These are phyloP conservation scores for Solanum sejunctum DNA, from an alignment of 257 asterid genomes.

Conservation along the genomic window DNA sequence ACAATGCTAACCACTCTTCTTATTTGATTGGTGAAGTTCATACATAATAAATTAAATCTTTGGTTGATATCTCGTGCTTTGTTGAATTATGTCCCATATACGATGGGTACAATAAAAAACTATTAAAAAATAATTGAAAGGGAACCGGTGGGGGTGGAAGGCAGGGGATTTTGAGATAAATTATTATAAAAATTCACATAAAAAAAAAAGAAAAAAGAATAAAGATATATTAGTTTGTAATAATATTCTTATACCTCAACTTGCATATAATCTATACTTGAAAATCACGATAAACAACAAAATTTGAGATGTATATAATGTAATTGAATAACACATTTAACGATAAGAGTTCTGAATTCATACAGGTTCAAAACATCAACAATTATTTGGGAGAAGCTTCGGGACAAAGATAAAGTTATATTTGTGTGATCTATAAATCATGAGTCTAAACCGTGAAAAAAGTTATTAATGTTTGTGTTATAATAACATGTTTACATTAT, in stretches of 20 bases:
- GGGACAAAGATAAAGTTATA: accelerated
- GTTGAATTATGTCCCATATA: no score
- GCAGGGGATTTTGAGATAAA: no score
- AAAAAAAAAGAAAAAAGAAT: no score
- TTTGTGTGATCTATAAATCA: accelerated
- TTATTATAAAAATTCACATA: no score
- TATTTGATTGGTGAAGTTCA: background rate
- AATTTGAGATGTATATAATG: background rate
- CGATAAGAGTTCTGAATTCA: background rate
- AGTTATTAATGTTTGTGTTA: background rate
- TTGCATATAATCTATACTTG: background rate
- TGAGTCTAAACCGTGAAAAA: background rate
- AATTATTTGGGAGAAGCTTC: background rate
- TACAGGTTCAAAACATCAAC: background rate
- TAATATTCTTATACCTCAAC: background rate
- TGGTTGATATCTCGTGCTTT: background rate
- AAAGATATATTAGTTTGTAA: background rate
- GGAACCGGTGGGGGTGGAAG: no score
- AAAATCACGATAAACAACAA: background rate
- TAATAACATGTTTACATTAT: background rate
- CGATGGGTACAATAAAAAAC: no score
- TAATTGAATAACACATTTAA: background rate
- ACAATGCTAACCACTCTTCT: background rate
- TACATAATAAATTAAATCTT: background rate
- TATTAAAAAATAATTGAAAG: no score